These are phyloP conservation scores for Ascoidea rubescens DNA, from an alignment of 805 yeast genomes.

Conservation along the genomic window DNA sequence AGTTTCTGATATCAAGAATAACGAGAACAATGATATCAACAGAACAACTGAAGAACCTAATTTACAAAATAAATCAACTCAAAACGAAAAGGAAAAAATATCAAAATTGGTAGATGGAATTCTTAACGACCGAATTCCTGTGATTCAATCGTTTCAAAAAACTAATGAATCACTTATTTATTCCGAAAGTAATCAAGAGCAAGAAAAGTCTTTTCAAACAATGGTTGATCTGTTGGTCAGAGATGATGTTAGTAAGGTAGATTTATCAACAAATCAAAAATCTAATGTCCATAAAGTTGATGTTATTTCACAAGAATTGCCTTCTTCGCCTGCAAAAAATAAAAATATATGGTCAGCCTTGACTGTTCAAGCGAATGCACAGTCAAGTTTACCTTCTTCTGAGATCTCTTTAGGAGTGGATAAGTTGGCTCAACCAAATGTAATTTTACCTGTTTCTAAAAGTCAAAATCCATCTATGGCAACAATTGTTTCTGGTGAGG, in stretches of 20 bases:
- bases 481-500: neutral
- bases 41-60: too few species aligned
- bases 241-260: neutral
- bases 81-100: too few species aligned
- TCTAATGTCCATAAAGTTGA: neutral
- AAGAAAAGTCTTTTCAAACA: slow-evolving; percentile 22
- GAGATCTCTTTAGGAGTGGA: neutral
- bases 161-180: too few species aligned
- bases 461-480: neutral
- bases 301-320: neutral
- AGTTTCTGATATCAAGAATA: too few species aligned
- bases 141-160: too few species aligned
- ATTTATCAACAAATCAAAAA: neutral
- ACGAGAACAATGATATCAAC: too few species aligned
- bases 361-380: neutral
- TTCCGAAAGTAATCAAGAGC: neutral
- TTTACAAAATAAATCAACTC: too few species aligned
- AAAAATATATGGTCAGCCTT: too few species aligned
- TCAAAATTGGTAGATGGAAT: too few species aligned
- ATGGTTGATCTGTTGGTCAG: slow-evolving; percentile 2
- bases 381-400: neutral
- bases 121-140: too few species aligned
- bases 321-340: too few species aligned
- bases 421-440: neutral
- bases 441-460: neutral